Conservation (phyloP, 306 rosid species). For the Sicyos baderoa region DNA sequence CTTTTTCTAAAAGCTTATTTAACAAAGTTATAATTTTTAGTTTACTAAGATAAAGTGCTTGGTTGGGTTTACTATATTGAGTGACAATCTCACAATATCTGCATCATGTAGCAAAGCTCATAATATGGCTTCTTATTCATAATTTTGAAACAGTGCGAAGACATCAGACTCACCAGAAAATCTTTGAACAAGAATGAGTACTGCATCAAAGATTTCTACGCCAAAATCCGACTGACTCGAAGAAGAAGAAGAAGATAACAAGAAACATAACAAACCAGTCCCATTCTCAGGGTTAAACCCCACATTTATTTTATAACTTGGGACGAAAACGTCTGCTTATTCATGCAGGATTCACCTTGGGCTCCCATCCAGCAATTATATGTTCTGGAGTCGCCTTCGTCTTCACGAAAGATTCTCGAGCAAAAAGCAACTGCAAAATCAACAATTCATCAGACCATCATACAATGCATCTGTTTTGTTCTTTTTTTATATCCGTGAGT, state of each 20-base stretch:
- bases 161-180: too few relatives aligned
- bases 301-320: neutral
- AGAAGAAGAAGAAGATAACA: neutral
- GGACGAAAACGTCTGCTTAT: conserved; percentile 21
- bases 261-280: neutral
- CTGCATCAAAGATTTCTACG: too few relatives aligned
- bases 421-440: conserved; percentile 26
- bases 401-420: conserved; percentile 56
- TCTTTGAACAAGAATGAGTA: too few relatives aligned
- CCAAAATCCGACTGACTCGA: neutral
- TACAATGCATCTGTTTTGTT: neutral
- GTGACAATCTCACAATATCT: neutral
- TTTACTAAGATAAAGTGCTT: too few relatives aligned
- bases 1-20: too few relatives aligned
- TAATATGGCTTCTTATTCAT: neutral
- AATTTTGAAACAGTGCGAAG: neutral
- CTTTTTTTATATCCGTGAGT: too few relatives aligned
- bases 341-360: conserved; percentile 71
- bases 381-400: conserved; percentile 46
- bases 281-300: conserved; percentile 21
- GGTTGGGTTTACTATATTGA: neutral
- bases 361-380: conserved; percentile 81
- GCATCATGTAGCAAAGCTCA: neutral
- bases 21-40: too few relatives aligned
- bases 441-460: neutral